Conservation (phyloP, 2,329 filamentous ascomycete genomes). For the Paraphaeosphaeria minitans region DNA sequence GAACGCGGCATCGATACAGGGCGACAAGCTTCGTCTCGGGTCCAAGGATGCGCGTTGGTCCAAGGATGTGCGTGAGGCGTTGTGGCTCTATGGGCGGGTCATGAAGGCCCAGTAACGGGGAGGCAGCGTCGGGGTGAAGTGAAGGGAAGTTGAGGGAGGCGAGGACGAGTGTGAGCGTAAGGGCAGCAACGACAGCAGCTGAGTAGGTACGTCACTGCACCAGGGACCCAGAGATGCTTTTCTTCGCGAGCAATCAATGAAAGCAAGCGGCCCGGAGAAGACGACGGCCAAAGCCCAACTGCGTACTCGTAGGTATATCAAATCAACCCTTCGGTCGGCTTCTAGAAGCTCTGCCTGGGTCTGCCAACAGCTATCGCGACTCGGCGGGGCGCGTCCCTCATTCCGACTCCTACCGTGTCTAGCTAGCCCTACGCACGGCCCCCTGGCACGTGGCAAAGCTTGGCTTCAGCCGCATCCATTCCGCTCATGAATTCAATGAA, state of each 20-base stretch:
- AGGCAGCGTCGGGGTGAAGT: background rate
- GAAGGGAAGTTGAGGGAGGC: background rate
- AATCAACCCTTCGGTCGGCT: slow-evolving; percentile 11
- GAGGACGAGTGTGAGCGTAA: background rate
- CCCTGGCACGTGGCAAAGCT: slow-evolving; percentile 6
- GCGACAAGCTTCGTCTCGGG: background rate
- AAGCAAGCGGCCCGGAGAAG: background rate
- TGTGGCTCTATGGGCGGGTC: background rate
- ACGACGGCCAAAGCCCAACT: background rate
- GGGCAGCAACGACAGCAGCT: background rate
- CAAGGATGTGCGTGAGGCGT: background rate
- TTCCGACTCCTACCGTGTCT: slow-evolving; percentile 11
- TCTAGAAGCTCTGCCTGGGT: slow-evolving; percentile 9
- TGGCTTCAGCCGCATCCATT: slow-evolving; percentile 12
- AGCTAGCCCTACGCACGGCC: background rate
- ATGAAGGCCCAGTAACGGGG: background rate
- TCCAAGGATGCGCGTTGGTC: background rate
- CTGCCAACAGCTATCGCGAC: background rate
- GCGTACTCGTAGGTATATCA: background rate
- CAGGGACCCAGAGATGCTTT: slow-evolving; percentile 1
- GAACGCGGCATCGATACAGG: background rate
- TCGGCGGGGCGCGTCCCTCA: background rate
- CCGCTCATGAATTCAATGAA: background rate
- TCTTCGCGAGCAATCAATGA: background rate
- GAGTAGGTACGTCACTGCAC: slow-evolving; percentile 10